Percentiles rank a stretch among this genome's conserved stretches.
Evolutionary conservation across 805 yeast genomes (phyloP).

Genomic region (Cyberlindnera suaveolens): DNA sequence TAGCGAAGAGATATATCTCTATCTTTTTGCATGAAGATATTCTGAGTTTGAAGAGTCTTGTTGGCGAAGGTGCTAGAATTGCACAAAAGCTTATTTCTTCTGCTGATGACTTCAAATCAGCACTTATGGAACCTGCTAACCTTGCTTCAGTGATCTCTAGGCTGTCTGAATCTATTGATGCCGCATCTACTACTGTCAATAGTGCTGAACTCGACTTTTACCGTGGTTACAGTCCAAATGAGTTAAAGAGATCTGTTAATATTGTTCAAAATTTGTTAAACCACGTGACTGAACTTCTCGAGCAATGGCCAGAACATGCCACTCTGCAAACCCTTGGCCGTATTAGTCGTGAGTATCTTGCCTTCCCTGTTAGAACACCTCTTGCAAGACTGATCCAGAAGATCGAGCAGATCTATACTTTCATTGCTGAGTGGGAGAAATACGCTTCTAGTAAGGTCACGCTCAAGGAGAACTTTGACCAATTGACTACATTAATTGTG

Average conservation of each 20-base stretch:
- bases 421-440: conserved; percentile 87
- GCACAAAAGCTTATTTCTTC: conserved; percentile 25
- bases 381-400: conserved; percentile 73
- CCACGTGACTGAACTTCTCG: conserved; percentile 40
- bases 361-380: conserved; percentile 61
- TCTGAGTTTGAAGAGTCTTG: conserved; percentile 23
- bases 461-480: conserved; percentile 46
- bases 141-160: conserved; percentile 31
- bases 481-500: conserved; percentile 63
- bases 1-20: conserved; percentile 45
- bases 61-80: conserved; percentile 36
- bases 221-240: conserved; percentile 50
- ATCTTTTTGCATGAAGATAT: conserved; percentile 28
- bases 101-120: conserved; percentile 17
- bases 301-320: conserved; percentile 93
- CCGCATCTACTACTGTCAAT: conserved; percentile 22
- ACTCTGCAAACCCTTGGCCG: conserved; percentile 64
- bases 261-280: conserved; percentile 39
- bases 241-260: conserved; percentile 52
- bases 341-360: conserved; percentile 59
- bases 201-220: conserved; percentile 53
- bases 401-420: conserved; percentile 79
- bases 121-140: conserved; percentile 23
- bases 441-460: conserved; percentile 79
- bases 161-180: conserved; percentile 28